A percentile compares a stretch with the other conserved stretches of the same genome.
Conservation (phyloP, 805 yeast genomes). For the Pichia rugopelliculosa region DNA sequence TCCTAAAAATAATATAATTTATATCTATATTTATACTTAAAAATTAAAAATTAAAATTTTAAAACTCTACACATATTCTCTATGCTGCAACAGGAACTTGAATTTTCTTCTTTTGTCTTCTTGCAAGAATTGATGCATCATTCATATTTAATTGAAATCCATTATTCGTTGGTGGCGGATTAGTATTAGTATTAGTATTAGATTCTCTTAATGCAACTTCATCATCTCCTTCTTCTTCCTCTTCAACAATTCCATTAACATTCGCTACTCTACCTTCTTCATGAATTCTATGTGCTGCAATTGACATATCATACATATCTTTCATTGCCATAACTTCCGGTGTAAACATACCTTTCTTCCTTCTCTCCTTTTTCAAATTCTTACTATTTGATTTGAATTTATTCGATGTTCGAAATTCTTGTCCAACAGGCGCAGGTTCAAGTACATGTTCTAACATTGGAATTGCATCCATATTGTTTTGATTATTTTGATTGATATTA, state of each 20-base stretch:
- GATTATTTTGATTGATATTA: not conserved
- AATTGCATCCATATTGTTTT: not conserved
- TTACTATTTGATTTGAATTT: not conserved
- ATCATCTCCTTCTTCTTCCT: constrained; percentile 9
- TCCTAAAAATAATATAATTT: no score
- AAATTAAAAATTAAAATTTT: no score
- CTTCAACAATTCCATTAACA: constrained; percentile 10
- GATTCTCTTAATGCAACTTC: not conserved
- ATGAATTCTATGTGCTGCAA: constrained; percentile 54
- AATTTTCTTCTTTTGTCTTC: constrained; percentile 28
- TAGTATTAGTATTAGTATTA: not conserved
- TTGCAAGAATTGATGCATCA: constrained; percentile 47
- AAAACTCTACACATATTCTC: no score
- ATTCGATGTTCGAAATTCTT: not conserved
- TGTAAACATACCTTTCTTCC: constrained; percentile 33
- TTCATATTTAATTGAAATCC: constrained; percentile 40
- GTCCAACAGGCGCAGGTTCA: constrained; percentile 7
- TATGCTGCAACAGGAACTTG: not conserved
- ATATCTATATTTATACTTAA: not conserved
- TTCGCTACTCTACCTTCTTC: constrained; percentile 32
- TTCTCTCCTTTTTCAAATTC: constrained; percentile 4
- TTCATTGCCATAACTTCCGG: constrained; percentile 55
- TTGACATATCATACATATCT: constrained; percentile 53
- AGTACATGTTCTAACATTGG: constrained; percentile 5
- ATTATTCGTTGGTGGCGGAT: constrained; percentile 6